A percentile compares a stretch with the other conserved stretches of the same genome.
These are phyloP conservation scores for Starmerella sp. DNA, from an alignment of 805 yeast genomes.

Conservation along the genomic window DNA sequence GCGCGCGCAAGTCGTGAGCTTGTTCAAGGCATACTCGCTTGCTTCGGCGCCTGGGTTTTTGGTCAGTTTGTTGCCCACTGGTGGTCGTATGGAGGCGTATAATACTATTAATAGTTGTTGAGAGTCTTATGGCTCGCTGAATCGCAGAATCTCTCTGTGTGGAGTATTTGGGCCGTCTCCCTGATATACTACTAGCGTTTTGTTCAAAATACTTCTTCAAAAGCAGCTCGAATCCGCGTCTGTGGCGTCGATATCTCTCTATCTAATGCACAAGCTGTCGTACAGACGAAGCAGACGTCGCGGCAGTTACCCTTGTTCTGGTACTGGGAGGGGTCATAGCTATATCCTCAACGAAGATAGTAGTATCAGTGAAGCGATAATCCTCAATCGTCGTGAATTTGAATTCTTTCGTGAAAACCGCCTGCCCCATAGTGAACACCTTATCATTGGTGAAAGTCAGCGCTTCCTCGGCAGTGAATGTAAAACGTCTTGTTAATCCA, in stretches of 20 bases:
- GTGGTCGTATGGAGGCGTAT: slow-evolving; percentile 6
- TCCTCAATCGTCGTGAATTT: background rate
- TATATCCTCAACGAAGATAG: background rate
- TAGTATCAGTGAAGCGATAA: slow-evolving; percentile 1
- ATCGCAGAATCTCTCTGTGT: no score
- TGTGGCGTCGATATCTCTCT: no score
- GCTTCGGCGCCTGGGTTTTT: slow-evolving; percentile 2
- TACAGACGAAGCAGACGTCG: no score
- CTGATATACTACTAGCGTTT: no score
- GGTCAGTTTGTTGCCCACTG: slow-evolving; percentile 6
- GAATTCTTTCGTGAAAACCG: background rate
- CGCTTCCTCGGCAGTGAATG: background rate
- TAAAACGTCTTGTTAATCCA: background rate
- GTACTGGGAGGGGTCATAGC: background rate
- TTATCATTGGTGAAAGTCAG: background rate
- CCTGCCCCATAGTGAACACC: background rate
- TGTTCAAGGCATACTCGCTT: background rate
- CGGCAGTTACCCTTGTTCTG: no score
- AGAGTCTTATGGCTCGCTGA: no score
- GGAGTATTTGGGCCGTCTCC: no score
- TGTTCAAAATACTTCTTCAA: no score
- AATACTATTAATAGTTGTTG: background rate
- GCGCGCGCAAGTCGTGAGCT: background rate
- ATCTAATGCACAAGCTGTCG: no score
- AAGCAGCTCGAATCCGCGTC: no score